phyloP scores from a whole-genome alignment of 768 basidiomycete genomes.

The Sarcomyxa edulis region DNA sequence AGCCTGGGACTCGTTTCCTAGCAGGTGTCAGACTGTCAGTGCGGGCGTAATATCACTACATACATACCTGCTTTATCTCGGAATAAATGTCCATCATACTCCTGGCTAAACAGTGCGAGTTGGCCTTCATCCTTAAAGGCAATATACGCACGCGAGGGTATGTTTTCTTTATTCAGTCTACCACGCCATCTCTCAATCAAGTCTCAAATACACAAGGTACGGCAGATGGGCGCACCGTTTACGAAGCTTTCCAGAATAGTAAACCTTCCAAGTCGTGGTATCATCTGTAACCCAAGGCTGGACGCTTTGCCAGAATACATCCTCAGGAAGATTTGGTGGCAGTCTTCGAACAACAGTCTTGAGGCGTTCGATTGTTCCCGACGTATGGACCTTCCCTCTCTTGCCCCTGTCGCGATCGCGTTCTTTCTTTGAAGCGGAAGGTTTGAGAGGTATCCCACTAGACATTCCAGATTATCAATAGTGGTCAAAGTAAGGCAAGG shows the following conservation, averaged over 20 bases:
- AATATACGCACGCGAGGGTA: constrained; percentile 88
- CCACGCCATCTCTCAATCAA: constrained; percentile 7
- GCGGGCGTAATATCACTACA: too few species aligned
- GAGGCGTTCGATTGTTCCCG: constrained; percentile 57
- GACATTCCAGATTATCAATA: too few species aligned
- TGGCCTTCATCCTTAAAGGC: constrained; percentile 76
- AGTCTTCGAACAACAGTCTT: constrained; percentile 87
- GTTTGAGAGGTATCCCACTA: too few species aligned
- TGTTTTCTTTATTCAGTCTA: constrained; percentile 79
- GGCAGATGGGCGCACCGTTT: constrained; percentile 46
- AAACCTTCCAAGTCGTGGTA: constrained; percentile 61
- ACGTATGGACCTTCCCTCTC: constrained; percentile 25
- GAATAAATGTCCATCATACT: constrained; percentile 90
- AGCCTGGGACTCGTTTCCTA: constrained; percentile 84
- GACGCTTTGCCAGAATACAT: constrained; percentile 91
- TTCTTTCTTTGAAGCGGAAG: constrained; percentile 25
- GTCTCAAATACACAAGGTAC: not conserved
- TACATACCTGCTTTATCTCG: constrained; percentile 82
- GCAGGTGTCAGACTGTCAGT: not conserved
- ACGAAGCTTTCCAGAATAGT: constrained; percentile 61
- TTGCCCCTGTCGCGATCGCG: constrained; percentile 32
- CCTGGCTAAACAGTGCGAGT: constrained; percentile 70
- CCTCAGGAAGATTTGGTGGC: constrained; percentile 89
- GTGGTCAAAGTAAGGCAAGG: too few species aligned
- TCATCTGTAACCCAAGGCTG: constrained; percentile 79